A percentile compares a stretch with the other conserved stretches of the same genome.
These are phyloP conservation scores for Coniochaeta sp. DNA, from an alignment of 2,329 filamentous ascomycete species.

Conservation along the genomic window DNA sequence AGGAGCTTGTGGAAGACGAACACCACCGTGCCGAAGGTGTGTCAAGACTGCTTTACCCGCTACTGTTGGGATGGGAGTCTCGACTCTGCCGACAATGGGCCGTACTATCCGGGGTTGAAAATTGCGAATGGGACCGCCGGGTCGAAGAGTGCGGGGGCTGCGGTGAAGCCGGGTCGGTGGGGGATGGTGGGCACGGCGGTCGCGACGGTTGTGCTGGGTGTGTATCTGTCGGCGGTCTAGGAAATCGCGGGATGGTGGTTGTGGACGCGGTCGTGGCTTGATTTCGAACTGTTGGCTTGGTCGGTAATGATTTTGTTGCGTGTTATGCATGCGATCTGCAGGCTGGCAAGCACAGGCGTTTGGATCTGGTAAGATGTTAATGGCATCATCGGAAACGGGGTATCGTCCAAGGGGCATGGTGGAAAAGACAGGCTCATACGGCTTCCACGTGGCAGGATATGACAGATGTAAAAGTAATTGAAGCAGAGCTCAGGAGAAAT, in stretches of 20 bases:
- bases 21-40: conserved; percentile 62
- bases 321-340: neutral
- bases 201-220: conserved; percentile 4
- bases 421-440: neutral
- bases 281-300: neutral
- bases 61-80: conserved; percentile 93
- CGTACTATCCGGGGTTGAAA: conserved; percentile 23
- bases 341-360: neutral
- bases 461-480: neutral
- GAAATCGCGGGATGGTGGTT: neutral
- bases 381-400: neutral
- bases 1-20: conserved; percentile 67
- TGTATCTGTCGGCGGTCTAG: neutral
- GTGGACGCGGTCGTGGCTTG: neutral
- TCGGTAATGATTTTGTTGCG: neutral
- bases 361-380: neutral
- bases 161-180: neutral
- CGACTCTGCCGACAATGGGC: conserved; percentile 11
- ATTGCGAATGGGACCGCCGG: conserved; percentile 13
- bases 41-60: conserved; percentile 63
- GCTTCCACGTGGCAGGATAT: neutral
- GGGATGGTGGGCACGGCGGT: conserved; percentile 4
- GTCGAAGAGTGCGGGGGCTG: conserved; percentile 4
- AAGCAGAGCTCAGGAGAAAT: neutral
- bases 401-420: neutral